Base-by-base conservation (phyloP, 257 asterid species). In the Solanum microdontum region DNA sequence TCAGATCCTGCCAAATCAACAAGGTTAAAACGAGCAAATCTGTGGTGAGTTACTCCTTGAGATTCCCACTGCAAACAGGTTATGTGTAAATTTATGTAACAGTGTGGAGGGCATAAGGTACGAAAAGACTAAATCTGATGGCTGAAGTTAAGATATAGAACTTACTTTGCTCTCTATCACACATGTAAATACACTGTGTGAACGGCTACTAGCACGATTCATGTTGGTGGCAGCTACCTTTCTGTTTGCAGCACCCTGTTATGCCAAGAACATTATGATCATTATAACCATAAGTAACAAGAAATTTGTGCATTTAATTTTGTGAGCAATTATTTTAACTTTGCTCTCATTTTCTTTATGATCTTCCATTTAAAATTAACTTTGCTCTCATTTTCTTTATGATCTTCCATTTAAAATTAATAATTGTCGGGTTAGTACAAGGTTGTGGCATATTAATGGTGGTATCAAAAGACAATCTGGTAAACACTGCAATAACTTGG, bases 1-100 rank as follows among this genome's bases (percentile, higher is more conserved):
- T 97, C 99, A 87, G 99, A 97, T 32, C 99, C 99, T 13, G 99
- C 99, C 91, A 97, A 93, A 90, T 97, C 99, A 58, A 97, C 99
- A 90, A 97, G 96, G 90, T 97, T 97, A 83, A 96, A 98, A 84
- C 96, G 95, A 40, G 99, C 97, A 90, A 95, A 97, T 87, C 99
- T 92, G 84, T 92, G 94, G 92, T 92, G 99, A 88, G 98, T 97
- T 82, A 96, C 96, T 73, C 98, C 98, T 88, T 95, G 98, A 34
- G 93, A 88, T 87, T 97, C 99, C 99, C 99, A 96, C 98, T 97
- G 89, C 85, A 82, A 6, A 82, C 24, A 51, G 39, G 66, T 79
- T 14, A 80, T 48, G 40, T 82, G 40, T 82, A 17, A 28, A 48
- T 19, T 80, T 89, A 66, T 64, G 75, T 60, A 36, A 82, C 86